phyloP scores from a whole-genome alignment of 371 early-diverging fungal species.

The Coemansia linderi region DNA sequence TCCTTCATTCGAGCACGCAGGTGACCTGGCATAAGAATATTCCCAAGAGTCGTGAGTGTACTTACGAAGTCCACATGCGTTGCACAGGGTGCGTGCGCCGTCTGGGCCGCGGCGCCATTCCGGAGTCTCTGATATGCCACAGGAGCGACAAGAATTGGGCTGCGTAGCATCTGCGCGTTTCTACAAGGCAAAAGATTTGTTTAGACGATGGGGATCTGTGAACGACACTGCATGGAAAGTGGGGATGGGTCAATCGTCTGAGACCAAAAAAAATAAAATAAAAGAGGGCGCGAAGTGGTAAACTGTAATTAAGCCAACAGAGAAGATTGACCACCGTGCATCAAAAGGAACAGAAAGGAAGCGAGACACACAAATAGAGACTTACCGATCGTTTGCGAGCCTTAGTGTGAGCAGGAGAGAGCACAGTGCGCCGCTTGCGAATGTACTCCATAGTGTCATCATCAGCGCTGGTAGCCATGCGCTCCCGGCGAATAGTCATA shows the following conservation, averaged over 20 bases:
- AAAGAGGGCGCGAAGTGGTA: neutral
- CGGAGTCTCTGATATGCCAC: conserved; percentile 76
- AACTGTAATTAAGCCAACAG: neutral
- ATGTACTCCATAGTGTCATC: conserved; percentile 57
- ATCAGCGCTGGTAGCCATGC: conserved; percentile 49
- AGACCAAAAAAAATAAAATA: neutral
- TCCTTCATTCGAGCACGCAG: neutral
- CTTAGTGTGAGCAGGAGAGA: conserved; percentile 45
- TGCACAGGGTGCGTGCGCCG: conserved; percentile 80
- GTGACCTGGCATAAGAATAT: neutral
- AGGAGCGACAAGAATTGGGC: conserved; percentile 57
- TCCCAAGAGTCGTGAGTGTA: neutral
- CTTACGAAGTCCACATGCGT: conserved; percentile 81
- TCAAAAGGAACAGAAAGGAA: neutral
- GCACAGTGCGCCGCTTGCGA: conserved; percentile 54
- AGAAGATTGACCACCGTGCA: neutral
- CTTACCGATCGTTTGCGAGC: conserved; percentile 54
- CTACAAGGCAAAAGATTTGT: conserved; percentile 21
- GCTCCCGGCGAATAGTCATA: conserved; percentile 53
- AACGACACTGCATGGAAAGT: neutral
- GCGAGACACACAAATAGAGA: neutral
- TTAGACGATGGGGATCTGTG: neutral
- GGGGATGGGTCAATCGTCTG: neutral
- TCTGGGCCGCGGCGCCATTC: conserved; percentile 85
- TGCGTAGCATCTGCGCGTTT: conserved; percentile 50